Evolutionary conservation across 306 rosid genomes (phyloP), one percentile per base, ranked within the genome.

Genomic region (Sophora flavescens): DNA sequence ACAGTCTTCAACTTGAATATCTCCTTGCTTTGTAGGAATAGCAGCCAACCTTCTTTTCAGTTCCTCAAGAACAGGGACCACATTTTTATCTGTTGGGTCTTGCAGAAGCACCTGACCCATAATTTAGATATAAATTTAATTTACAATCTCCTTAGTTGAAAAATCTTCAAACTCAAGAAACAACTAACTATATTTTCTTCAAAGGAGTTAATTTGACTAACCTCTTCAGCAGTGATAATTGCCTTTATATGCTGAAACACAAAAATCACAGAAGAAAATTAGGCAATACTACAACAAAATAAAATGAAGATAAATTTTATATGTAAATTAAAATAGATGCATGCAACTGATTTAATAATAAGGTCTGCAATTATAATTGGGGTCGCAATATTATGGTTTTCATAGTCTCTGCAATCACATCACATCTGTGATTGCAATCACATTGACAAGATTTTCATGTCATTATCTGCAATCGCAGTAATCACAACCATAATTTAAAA

Each of bases 151-250:
- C 9, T 56, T 13, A 58, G 5, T 38, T 38, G 48, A 18, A 0
- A 26, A 17, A 6, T 33, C 17, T 65, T 33, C 47, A 66, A 74
- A 56, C 67, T 53, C 68, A 52, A 6, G 56, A 39, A 15, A 70
- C 12, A 62, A 67, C 7, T 16, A 15, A 2, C 3, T 30, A 30
- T 5, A 39, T 56, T 39, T 4, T 38, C 65, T 56, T 6, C 53
- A 71, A 4, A 63, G 12, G 39, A 39, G 2, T 17, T 38, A 70
- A 17, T 36, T 13, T 33, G 28, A 57, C 87, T 32, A 72, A 90
- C 96, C 91, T 90, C 96, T 18, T 90, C 88, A 15, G 93, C 89
- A 18, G 96, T 90, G 81, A 90, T 88, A 53, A 90, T 90, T 47
- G 96, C 96, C 71, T 88, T 88, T 77, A 88, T 85, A 78, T 90